Evolutionary conservation across 441 rosid genomes (phyloP).

Genomic region (Eugenia klotzschiana): DNA sequence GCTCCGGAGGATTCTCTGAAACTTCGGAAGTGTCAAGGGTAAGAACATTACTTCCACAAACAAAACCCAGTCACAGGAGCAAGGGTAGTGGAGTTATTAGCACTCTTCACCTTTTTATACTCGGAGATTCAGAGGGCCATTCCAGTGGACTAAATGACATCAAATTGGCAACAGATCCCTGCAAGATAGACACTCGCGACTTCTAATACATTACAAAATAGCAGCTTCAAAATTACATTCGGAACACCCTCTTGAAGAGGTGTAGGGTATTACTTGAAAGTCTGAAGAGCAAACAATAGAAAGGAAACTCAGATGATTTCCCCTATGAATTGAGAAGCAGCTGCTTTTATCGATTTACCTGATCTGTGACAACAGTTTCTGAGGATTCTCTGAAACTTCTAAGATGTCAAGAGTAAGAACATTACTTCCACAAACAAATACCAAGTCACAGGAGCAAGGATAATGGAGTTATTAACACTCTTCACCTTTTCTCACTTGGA

Average conservation of each 20-base stretch:
- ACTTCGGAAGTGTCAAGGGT: constrained; percentile 28
- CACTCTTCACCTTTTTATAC: constrained; percentile 39
- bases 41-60: not conserved
- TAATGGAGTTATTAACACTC: not conserved
- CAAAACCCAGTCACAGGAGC: not conserved
- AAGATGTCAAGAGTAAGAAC: constrained; percentile 11
- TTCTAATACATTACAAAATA: not conserved
- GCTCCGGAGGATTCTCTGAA: constrained; percentile 21
- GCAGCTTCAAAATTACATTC: not conserved
- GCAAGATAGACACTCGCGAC: constrained; percentile 2
- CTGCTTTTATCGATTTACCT: constrained; percentile 30
- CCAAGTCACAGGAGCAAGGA: not conserved
- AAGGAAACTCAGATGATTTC: constrained; percentile 46
- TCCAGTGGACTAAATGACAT: constrained; percentile 32
- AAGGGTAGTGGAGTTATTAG: not conserved
- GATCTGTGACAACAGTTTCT: constrained; percentile 20
- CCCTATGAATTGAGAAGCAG: constrained; percentile 31
- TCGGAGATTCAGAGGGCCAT: constrained; percentile 48
- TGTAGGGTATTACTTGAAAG: not conserved
- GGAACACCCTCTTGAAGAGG: not conserved
- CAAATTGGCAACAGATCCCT: constrained; percentile 30
- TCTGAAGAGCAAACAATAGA: not conserved
- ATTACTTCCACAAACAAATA: not conserved
- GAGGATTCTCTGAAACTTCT: constrained; percentile 31
- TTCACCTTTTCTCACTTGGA: constrained; percentile 55